A percentile compares a stretch with the other conserved stretches of the same genome.
Conservation (phyloP, 306 rosid genomes). For the Rosa lucieae region DNA sequence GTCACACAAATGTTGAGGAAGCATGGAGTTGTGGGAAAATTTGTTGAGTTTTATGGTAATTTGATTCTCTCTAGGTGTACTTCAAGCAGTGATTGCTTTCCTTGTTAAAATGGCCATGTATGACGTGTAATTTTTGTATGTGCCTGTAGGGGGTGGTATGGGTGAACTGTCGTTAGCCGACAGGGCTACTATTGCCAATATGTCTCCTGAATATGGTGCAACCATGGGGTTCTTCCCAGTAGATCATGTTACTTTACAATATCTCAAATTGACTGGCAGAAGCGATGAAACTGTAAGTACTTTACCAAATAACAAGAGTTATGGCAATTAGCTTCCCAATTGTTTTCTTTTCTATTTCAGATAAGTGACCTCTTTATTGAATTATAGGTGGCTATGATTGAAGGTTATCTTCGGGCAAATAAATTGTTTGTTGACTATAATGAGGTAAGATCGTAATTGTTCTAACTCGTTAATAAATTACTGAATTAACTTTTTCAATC, state of each 20-base stretch:
- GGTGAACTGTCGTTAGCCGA: conserved; percentile 87
- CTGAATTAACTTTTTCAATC: not conserved
- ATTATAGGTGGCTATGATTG: conserved; percentile 81
- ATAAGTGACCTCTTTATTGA: conserved; percentile 22
- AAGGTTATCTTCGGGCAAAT: conserved; percentile 92
- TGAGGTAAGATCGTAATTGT: conserved; percentile 50
- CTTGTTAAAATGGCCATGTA: not conserved
- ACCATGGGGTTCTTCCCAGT: conserved; percentile 99
- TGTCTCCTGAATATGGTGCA: conserved; percentile 99
- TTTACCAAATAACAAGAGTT: not conserved
- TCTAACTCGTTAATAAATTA: not conserved
- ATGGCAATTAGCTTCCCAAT: conserved; percentile 13
- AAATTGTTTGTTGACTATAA: conserved; percentile 87
- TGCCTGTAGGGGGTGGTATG: conserved; percentile 86
- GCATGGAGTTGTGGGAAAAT: conserved; percentile 95
- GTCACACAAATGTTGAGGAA: conserved; percentile 90
- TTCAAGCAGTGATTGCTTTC: not conserved
- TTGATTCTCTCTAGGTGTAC: conserved; percentile 1
- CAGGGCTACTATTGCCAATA: conserved; percentile 97
- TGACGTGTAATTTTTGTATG: conserved; percentile 26
- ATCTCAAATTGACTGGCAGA: conserved; percentile 91
- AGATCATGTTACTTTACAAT: conserved; percentile 89
- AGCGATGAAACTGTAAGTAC: conserved; percentile 86
- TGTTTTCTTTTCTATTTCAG: not conserved
- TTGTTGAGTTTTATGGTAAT: conserved; percentile 92